Evolutionary conservation across 768 basidiomycete species (phyloP), one percentile per base, ranked within the genome.

Genomic region (Hortiboletus flavorubellus): DNA sequence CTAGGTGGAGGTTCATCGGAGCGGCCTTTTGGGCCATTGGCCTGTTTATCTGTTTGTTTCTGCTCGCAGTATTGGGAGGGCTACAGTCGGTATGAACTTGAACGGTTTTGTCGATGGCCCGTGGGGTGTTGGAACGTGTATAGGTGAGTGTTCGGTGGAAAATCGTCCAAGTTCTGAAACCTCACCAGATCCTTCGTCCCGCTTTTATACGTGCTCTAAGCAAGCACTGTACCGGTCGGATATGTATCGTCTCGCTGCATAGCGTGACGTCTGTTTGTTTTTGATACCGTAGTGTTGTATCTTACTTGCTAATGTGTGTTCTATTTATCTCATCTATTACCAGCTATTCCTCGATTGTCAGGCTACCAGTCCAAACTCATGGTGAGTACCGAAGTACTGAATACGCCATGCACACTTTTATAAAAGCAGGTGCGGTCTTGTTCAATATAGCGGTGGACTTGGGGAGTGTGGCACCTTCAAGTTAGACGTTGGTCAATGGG

Each of bases 1-100:
- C 80, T 34, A 69, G 69, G 44, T 60, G 73, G 74, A 72, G 80
- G 35, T 80, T 81, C 54, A 54, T 75, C n/a, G 64, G 63, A 51
- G 78, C 78, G 6, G 54, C 73, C 16, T 34, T 73, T 15, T 77
- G 76, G 72, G 76, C 72, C 5, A 45, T 74, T 33, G 60, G 69
- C 44, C 65, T 78, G 35, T 58, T 71, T 33, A 47, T 59, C 18
- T 60, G 70, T 21, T 47, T 72, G 16, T 59, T 72, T 40, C 49
- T 72, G 40, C 46, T 73, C 48, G 61, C 61, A 50, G 64, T 33
- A 45, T 58, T 65, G 64, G 65, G 55, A 54, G 51, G 50, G 40
- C 8, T 61, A 34, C 49, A 35, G 30, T 52, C 46, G 16, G n/a
- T 41, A 30, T 62, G n/a, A 49, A 34, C 30, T 30, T 39, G 46